Conservation (phyloP, 768 basidiomycete genomes). For the Termitomyces sp. region DNA sequence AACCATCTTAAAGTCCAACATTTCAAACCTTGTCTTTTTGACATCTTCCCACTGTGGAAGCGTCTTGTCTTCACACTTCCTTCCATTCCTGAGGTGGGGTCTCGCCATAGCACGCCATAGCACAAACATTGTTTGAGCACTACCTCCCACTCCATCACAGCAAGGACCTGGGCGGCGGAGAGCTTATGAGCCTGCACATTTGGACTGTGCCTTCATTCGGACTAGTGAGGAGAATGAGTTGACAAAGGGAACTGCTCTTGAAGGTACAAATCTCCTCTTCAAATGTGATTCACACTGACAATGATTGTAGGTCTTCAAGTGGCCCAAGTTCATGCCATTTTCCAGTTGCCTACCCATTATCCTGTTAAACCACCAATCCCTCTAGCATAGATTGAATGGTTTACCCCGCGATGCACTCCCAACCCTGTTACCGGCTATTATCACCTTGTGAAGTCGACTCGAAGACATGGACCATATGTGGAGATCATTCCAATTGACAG, state of each 20-base stretch:
- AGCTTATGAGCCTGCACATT: slow-evolving; percentile 11
- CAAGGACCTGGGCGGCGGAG: background rate
- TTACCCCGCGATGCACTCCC: slow-evolving; percentile 13
- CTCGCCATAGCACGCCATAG: slow-evolving; percentile 2
- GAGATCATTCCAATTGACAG: slow-evolving; percentile 7
- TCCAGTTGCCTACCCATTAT: slow-evolving; percentile 14
- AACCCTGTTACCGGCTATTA: slow-evolving; percentile 16
- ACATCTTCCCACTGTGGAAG: slow-evolving; percentile 6
- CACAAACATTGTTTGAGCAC: slow-evolving; percentile 12
- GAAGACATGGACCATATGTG: slow-evolving; percentile 1
- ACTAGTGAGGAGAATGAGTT: slow-evolving; percentile 11
- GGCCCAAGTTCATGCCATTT: slow-evolving; percentile 23
- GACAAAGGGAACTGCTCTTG: background rate
- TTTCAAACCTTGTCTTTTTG: background rate
- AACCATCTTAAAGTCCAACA: background rate
- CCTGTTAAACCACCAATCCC: slow-evolving; percentile 7
- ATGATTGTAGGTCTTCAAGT: slow-evolving; percentile 15
- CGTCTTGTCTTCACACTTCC: slow-evolving; percentile 14
- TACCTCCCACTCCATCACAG: background rate
- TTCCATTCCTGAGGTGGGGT: slow-evolving; percentile 10
- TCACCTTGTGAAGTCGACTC: slow-evolving; percentile 12
- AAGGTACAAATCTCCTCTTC: background rate
- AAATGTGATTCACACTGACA: background rate
- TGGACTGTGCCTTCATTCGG: slow-evolving; percentile 14
- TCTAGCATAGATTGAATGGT: slow-evolving; percentile 25